phyloP scores from a whole-genome alignment of 2,329 filamentous ascomycete genomes.

The Epicoccum nigrum region DNA sequence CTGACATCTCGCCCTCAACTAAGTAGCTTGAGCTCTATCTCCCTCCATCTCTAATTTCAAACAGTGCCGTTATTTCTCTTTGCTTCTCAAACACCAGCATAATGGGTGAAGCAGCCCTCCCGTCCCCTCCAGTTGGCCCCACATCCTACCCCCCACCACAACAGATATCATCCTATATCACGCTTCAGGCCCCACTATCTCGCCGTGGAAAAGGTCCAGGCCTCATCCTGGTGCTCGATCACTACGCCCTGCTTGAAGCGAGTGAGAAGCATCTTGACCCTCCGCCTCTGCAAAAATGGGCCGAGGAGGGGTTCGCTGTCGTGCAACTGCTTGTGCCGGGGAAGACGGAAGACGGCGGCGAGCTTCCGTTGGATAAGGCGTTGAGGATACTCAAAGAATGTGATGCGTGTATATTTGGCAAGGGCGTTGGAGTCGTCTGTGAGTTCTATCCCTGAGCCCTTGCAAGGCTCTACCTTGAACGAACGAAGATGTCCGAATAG shows the following conservation, averaged over 20 bases:
- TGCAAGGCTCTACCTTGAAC: no score
- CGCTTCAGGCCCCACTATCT: conserved; percentile 56
- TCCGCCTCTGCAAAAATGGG: conserved; percentile 69
- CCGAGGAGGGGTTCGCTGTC: conserved; percentile 71
- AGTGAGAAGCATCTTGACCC: conserved; percentile 56
- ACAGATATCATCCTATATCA: conserved; percentile 37
- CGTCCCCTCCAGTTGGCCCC: conserved; percentile 20
- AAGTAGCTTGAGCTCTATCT: background rate
- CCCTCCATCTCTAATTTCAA: background rate
- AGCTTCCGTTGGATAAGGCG: conserved; percentile 39
- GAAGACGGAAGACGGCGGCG: conserved; percentile 40
- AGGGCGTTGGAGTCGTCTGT: conserved; percentile 44
- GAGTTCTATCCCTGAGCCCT: background rate
- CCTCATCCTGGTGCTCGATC: conserved; percentile 53
- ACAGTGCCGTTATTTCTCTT: background rate
- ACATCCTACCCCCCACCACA: conserved; percentile 25
- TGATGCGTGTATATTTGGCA: conserved; percentile 31
- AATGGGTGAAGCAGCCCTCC: conserved; percentile 20
- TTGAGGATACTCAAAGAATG: conserved; percentile 31
- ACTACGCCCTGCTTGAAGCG: conserved; percentile 34
- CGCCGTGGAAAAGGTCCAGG: conserved; percentile 57
- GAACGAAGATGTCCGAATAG: no score
- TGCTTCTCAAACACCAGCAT: background rate
- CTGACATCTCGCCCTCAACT: conserved; percentile 6
- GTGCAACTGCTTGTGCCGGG: conserved; percentile 56